Evolutionary conservation across 371 early-diverging fungal genomes (phyloP), one percentile per base, ranked within the genome.

Genomic region (Rhizopus sp.): DNA sequence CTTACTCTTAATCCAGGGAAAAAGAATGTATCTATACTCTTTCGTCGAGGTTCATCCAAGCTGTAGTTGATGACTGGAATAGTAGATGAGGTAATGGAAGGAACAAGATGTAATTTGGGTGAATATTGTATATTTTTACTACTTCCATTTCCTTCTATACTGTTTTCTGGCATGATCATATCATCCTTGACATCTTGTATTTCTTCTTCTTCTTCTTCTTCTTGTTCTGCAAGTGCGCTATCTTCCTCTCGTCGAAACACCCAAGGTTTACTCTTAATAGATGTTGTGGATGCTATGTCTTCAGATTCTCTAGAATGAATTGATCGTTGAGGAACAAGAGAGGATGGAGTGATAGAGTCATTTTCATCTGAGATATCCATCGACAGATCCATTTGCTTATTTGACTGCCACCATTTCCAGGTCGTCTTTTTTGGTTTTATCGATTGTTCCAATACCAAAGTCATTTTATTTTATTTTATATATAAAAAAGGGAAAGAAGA

Each of bases 261-360:
- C 59, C 59, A 59, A 7, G 59, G 51, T 30, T 59, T 59, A 30
- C 60, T 60, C 35, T 54, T 60, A 32, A 60, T 53, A 4, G 60
- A 53, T 3, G 54, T 54, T 15, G 60, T 60, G 3, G 60, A 60
- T 34, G 9, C 31, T 5, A 59, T 53, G 16, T 53, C 53, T 46
- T 59, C 50, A 4, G 59, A 46, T 12, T 46, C 46, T 46, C 46
- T 17, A 29, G 46, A 59, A 47, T 53, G 53, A 9, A 59, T 53
- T 0, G 59, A 59, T 16, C 39, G 53, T 30, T 59, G 59, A 5
- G 53, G 53, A 5, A 59, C 9, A 2, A 59, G 38, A 31, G 59
- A 59, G 1, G 59, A 59, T 29, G 42, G 59, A 16, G 59, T 47
- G 10, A 59, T 31, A 0, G 59, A 59, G n/a, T 41, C 23, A 17